Conservation (phyloP, 441 rosid species). For the Gossypium gossypioides region DNA sequence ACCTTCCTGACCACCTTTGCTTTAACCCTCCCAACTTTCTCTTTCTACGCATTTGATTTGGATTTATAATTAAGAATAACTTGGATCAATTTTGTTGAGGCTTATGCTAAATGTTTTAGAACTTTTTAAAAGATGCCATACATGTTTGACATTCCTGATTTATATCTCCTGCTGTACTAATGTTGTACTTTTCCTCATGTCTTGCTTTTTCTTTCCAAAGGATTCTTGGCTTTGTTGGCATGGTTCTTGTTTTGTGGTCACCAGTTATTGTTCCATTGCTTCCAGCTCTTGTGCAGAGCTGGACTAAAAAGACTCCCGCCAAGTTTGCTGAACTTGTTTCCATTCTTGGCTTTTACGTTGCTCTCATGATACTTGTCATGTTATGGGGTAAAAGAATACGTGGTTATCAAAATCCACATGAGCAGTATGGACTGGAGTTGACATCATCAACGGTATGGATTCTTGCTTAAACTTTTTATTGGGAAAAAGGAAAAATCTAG, state of each 20-base stretch:
- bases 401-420: constrained; percentile 63
- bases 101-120: background rate
- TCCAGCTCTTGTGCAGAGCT: constrained; percentile 76
- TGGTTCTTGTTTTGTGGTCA: constrained; percentile 90
- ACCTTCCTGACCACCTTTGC: background rate
- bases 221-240: constrained; percentile 64
- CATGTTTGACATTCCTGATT: background rate
- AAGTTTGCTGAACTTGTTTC: constrained; percentile 61
- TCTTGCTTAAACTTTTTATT: constrained; percentile 5
- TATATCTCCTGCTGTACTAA: constrained; percentile 13
- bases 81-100: background rate
- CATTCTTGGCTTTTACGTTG: constrained; percentile 68
- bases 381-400: constrained; percentile 84
- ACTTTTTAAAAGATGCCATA: background rate
- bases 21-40: background rate
- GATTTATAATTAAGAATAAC: constrained; percentile 4
- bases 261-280: constrained; percentile 75
- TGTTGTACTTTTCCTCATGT: constrained; percentile 2
- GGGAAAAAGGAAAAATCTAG: background rate
- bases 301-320: constrained; percentile 61
- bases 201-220: constrained; percentile 29
- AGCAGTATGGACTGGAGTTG: constrained; percentile 77
- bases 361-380: constrained; percentile 62
- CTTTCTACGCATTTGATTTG: background rate
- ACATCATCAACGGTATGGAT: constrained; percentile 46